These are phyloP conservation scores for Prunus mira DNA, from an alignment of 306 rosid species.

Conservation along the genomic window DNA sequence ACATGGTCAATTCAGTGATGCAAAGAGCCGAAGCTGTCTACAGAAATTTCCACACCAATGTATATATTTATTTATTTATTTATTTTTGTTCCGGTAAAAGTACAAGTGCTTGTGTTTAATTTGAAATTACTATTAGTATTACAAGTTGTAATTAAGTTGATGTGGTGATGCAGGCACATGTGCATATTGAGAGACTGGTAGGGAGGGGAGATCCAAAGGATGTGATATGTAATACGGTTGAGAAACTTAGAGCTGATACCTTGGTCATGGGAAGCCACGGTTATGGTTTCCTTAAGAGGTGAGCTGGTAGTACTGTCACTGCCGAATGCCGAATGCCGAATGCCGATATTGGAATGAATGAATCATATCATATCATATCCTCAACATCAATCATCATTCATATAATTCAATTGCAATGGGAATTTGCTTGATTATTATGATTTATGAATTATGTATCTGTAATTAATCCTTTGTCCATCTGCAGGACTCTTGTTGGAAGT, in stretches of 20 bases:
- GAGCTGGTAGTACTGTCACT: too few species aligned
- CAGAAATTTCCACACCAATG: slow-evolving; percentile 32
- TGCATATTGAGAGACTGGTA: slow-evolving; percentile 44
- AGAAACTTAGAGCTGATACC: slow-evolving; percentile 59
- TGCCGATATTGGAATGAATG: too few species aligned
- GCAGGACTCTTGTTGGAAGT: slow-evolving; percentile 79
- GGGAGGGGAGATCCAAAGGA: slow-evolving; percentile 68
- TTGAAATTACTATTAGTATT: background rate
- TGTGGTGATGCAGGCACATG: slow-evolving; percentile 34
- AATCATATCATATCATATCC: too few species aligned
- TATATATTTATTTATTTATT: slow-evolving; percentile 1
- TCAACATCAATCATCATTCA: too few species aligned
- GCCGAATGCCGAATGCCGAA: too few species aligned
- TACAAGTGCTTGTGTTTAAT: too few species aligned
- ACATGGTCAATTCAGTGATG: slow-evolving; percentile 68
- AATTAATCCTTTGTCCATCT: background rate
- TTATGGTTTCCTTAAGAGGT: slow-evolving; percentile 84
- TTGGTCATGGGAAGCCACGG: slow-evolving; percentile 86
- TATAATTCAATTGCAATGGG: too few species aligned
- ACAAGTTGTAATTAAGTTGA: background rate
- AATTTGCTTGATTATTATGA: background rate
- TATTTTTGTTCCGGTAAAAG: too few species aligned
- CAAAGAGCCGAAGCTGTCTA: slow-evolving; percentile 60
- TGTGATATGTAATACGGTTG: slow-evolving; percentile 61
- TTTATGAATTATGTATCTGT: too few species aligned